Evolutionary conservation across 2,329 filamentous ascomycete genomes (phyloP), one percentile per base, ranked within the genome.

Genomic region (Phialemoniopsis sp.): DNA sequence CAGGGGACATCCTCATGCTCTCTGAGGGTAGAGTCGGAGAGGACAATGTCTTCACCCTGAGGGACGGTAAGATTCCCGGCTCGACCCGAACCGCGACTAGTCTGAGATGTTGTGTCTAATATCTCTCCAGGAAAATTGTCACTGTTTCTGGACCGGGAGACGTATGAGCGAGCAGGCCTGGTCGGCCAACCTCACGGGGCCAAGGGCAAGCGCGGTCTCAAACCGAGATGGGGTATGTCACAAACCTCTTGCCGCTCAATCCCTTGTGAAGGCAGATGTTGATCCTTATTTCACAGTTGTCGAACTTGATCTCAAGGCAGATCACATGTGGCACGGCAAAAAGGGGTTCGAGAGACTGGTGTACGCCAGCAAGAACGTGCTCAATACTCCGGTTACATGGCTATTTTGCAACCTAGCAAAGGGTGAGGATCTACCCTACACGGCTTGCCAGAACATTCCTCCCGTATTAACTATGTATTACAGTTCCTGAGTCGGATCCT

Each of bases 81-180:
- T 32, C 21, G 19, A 9, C 15, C 5, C 14, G 36, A 17, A 7
- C 28, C 3, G 7, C 10, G 13, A 6, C 21, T 18, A 5, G 35
- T 8, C 40, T 17, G 5, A 2, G 34, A 8, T 31, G 13, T 18
- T 14, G 17, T 26, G 10, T 26, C 21, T 10, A 45, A 42, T 36
- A 54, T 40, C 30, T 29, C 5, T 31, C 7, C 34, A 87, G 88
- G 88, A 1, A 64, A 77, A 1, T 69, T 98, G 28, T 79, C 73
- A 4, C 72, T 98, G 51, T 85, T 88, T 50, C 71, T 97, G 18
- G 85, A 89, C 46, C 89, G 84, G 49, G 81, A 89, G 39, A 81
- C 78, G 1, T 96, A 90, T 59, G 89, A 97, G 60, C 76, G 83
- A 35, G 82, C 85, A 34, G 93, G 93, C 0, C 69, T 98, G 1